Base-by-base conservation (phyloP, 768 basidiomycete genomes). In the Collybia sp. region DNA sequence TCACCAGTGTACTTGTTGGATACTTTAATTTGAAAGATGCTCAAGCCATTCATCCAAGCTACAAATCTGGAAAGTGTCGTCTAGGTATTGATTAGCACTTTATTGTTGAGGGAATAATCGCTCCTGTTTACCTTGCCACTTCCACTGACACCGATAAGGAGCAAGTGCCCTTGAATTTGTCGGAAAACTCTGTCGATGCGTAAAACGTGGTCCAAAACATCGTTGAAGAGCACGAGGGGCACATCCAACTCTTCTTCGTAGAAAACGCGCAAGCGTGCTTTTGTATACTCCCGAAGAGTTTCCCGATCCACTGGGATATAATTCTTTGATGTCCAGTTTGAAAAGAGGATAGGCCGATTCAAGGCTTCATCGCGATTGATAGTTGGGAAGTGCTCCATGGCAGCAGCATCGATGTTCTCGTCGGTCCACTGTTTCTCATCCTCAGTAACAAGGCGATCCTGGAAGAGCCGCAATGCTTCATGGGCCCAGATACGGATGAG, bases 31-130 rank as follows among this genome's bases (percentile, higher is more conserved):
- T 99, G 96, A 79, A 96, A 99, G 53, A 99, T 94, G 61, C 90
- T 96, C 44, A 99, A 72, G 37, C 96, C 96, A 57, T 99, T 99
- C 85, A 99, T 97, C 96, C 96, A 99, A 0, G 96, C 96, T 19
- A 99, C 96, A 63, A 99, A 99, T 40, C 96, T 85, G 33, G 96
- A 96, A 1, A 99, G 69, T 0, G 94, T 99, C 3, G 96, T 99
- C 96, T 97, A 58, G 8, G 43, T 37, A 49, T 39, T 19, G 12
- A 43, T 53, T 45, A 46, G 46, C 47, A 52, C 35, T 16, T 39
- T 1, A 16, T 45, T 40, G 25, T 39, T 20, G 32, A 30, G 30
- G 37, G 45, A 19, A 18, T 31, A 13, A 13, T 30, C 40, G 15
- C 53, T 69, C 65, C 25, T 25, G 25, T 8, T 25, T 55, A 95